Percentiles rank a stretch among this genome's conserved stretches.
These are phyloP conservation scores for Cyphellophora europaea DNA, from an alignment of 2,329 filamentous ascomycete genomes.

Conservation along the genomic window DNA sequence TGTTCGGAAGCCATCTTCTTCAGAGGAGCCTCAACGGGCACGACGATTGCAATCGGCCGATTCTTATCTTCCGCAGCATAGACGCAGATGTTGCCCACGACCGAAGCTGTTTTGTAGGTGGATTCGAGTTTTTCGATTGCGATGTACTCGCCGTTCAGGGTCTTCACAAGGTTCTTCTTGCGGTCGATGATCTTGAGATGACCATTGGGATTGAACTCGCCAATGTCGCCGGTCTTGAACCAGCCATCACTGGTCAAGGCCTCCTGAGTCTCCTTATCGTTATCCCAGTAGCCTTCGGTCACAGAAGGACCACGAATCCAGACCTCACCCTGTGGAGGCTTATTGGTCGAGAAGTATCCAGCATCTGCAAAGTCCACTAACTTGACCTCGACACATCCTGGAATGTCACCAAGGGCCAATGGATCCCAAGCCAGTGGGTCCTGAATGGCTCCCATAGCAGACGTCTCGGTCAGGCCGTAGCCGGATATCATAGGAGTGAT, in stretches of 20 bases:
- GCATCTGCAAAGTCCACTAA: constrained; percentile 83
- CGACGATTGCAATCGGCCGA: constrained; percentile 76
- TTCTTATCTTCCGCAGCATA: constrained; percentile 67
- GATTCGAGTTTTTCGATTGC: constrained; percentile 93
- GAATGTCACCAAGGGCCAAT: constrained; percentile 65
- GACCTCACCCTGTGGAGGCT: constrained; percentile 83
- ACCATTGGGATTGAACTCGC: constrained; percentile 72
- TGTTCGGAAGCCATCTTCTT: constrained; percentile 46
- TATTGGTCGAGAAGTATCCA: constrained; percentile 68
- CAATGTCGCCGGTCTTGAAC: constrained; percentile 97
- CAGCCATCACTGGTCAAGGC: constrained; percentile 75
- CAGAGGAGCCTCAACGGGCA: constrained; percentile 46
- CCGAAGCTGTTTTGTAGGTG: constrained; percentile 70
- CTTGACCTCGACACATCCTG: constrained; percentile 75
- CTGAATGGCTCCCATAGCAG: constrained; percentile 49
- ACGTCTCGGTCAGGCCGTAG: constrained; percentile 91
- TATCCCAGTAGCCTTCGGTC: constrained; percentile 69
- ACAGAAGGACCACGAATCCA: constrained; percentile 74
- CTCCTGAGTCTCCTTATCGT: constrained; percentile 74
- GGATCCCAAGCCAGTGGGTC: constrained; percentile 80
- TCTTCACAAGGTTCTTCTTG: constrained; percentile 98
- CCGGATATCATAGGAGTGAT: constrained; percentile 90
- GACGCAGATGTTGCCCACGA: constrained; percentile 79
- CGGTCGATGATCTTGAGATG: constrained; percentile 85
- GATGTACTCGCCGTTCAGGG: constrained; percentile 90